Evolutionary conservation across 2,329 filamentous ascomycete genomes (phyloP), one percentile per base, ranked within the genome.

Genomic region (Plenodomus tracheiphilus): DNA sequence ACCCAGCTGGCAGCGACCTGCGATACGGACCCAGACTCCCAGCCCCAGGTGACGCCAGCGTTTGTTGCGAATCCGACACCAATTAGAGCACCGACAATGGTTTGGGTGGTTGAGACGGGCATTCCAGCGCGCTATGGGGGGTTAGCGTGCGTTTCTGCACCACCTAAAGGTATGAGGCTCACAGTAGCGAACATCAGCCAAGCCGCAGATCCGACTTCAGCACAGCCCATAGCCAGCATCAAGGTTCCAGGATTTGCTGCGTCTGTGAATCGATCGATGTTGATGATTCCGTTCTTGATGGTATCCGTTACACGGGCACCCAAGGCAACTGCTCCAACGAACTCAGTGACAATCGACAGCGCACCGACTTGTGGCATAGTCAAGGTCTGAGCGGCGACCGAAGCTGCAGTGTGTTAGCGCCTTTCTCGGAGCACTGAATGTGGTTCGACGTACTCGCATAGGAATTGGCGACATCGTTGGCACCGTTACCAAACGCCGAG

Each of bases 71-170:
- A 74, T 38, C 82, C 83, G 61, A 84, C 81, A 47, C 83, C 83
- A 46, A 84, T 74, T 22, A 86, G 76, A 53, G 81, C 81, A 16
- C 81, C 81, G 52, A 85, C 78, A 51, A 85, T 78, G 11, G 81
- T 83, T 65, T 85, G 82, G 1, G 83, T 85, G 3, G 83, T 84
- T 0, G 81, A 85, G 17, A 85, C 82, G 30, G 82, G 83, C 54
- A 84, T 75, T 32, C 81, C 81, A 20, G 22, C 15, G 45, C 45
- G 30, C 54, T 53, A 79, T 62, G 34, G 65, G n/a, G 44, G 36
- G 34, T 55, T 38, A 53, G 43, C 2, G n/a, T 18, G 36, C 18
- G 4, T 19, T 43, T 46, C 39, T 34, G 20, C 7, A 6, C 21
- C 9, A 32, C 28, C 15, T 6, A 22, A n/a, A 30, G 11, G 17